Percentiles rank a stretch among this genome's conserved stretches.
Evolutionary conservation across 805 yeast genomes (phyloP).

Genomic region (Brettanomyces nanus): DNA sequence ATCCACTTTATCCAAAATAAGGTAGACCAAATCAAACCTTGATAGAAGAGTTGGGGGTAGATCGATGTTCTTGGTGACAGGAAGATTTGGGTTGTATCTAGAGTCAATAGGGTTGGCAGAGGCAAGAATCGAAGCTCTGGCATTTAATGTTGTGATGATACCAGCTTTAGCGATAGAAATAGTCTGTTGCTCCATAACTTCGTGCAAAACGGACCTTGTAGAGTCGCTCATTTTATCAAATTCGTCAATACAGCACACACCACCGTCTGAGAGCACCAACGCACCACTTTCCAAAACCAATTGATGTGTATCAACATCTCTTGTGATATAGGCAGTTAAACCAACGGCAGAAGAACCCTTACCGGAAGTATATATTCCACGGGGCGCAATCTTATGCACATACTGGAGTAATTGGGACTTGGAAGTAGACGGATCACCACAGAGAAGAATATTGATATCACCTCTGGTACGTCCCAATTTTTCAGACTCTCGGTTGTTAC

Average conservation of each 20-base stretch:
- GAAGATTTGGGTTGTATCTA: constrained; percentile 86
- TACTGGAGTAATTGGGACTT: constrained; percentile 92
- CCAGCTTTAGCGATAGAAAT: constrained; percentile 98
- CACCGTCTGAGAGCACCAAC: constrained; percentile 91
- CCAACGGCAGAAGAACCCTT: constrained; percentile 99
- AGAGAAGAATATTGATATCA: constrained; percentile 80
- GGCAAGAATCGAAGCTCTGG: constrained; percentile 91
- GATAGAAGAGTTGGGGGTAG: constrained; percentile 93
- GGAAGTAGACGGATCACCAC: constrained; percentile 98
- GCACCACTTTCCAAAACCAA: constrained; percentile 95
- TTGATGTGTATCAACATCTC: constrained; percentile 91
- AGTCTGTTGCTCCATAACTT: constrained; percentile 99
- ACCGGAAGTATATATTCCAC: constrained; percentile 97
- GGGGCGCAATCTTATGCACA: constrained; percentile 94
- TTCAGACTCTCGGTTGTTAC: constrained; percentile 78
- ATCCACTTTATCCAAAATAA: constrained; percentile 88
- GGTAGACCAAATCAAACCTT: constrained; percentile 88
- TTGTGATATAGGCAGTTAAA: constrained; percentile 90
- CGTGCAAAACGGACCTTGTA: constrained; percentile 91
- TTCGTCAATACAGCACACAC: constrained; percentile 98
- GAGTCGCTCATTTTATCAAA: constrained; percentile 96
- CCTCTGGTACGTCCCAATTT: constrained; percentile 97
- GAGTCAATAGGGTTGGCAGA: constrained; percentile 97
- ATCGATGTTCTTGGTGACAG: constrained; percentile 93
- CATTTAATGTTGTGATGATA: constrained; percentile 92